phyloP scores from a whole-genome alignment of 2,329 filamentous ascomycete species.

The Trematosphaeria pertusa region DNA sequence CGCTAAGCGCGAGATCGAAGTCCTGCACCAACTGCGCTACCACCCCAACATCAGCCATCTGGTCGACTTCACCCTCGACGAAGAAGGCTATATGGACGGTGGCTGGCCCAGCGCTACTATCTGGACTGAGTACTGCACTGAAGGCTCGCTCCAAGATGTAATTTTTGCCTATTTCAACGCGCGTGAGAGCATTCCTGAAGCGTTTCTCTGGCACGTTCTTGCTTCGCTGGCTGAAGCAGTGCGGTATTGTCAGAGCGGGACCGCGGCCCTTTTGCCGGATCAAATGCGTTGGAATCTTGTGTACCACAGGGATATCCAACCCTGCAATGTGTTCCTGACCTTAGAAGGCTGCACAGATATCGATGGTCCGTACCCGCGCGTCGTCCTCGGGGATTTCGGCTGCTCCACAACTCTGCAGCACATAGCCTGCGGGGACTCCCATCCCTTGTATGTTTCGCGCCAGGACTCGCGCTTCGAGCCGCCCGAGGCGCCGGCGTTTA shows the following conservation, averaged over 20 bases:
- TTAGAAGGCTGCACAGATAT: too few relatives aligned
- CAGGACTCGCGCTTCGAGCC: not conserved
- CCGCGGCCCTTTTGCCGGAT: not conserved
- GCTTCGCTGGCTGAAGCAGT: constrained; percentile 1
- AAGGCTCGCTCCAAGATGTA: not conserved
- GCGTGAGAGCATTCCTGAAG: not conserved
- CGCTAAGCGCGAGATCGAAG: constrained; percentile 4
- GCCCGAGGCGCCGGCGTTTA: constrained; percentile 1
- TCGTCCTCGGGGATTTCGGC: constrained; percentile 8
- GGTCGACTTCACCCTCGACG: not conserved
- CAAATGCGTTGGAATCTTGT: not conserved
- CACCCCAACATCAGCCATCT: constrained; percentile 3
- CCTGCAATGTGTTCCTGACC: constrained; percentile 3
- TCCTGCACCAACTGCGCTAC: not conserved
- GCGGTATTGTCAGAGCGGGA: constrained; percentile 2
- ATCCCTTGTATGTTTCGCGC: not conserved
- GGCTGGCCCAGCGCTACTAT: not conserved
- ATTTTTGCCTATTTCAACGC: not conserved
- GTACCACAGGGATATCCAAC: constrained; percentile 6
- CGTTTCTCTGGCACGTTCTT: constrained; percentile 3
- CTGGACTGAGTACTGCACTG: constrained; percentile 6
- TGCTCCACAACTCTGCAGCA: not conserved
- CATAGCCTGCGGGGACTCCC: not conserved
- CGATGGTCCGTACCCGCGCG: not conserved
- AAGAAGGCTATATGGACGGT: not conserved